A percentile compares a stretch with the other conserved stretches of the same genome.
Evolutionary conservation across 2,329 filamentous ascomycete genomes (phyloP).

Genomic region (Leptodontidium sp.): DNA sequence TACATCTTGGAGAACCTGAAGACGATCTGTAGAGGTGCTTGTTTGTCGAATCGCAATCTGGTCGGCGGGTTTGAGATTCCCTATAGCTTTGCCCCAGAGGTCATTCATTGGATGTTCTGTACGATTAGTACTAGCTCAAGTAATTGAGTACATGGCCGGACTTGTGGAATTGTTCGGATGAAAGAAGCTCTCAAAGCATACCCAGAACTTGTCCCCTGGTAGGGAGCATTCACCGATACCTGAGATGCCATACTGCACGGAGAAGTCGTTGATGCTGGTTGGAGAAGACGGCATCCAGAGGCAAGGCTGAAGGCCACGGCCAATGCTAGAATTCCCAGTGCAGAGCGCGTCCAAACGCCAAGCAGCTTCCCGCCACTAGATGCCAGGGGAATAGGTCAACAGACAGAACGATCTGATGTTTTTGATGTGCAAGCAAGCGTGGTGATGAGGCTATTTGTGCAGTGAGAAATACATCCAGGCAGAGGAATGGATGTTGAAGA

Average conservation of each 20-base stretch:
- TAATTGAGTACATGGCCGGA: not conserved
- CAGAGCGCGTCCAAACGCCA: no score
- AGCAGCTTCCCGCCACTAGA: no score
- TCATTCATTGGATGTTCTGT: conserved; percentile 2
- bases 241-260: not conserved
- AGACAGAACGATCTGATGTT: no score
- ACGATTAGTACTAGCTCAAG: not conserved
- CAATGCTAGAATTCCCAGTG: not conserved
- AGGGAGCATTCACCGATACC: no score
- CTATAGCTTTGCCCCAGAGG: not conserved
- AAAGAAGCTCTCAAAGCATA: conserved; percentile 5
- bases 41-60: not conserved
- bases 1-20: conserved; percentile 13
- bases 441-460: not conserved
- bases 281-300: not conserved
- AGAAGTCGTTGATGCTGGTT: not conserved
- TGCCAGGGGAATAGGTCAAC: no score
- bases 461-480: not conserved
- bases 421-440: not conserved
- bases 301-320: not conserved
- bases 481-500: not conserved
- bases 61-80: not conserved
- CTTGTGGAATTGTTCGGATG: not conserved
- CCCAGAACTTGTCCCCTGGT: not conserved
- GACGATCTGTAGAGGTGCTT: conserved; percentile 9